Base-by-base conservation (phyloP, 2,329 filamentous ascomycete genomes). In the Reticulascus tulasneorum region DNA sequence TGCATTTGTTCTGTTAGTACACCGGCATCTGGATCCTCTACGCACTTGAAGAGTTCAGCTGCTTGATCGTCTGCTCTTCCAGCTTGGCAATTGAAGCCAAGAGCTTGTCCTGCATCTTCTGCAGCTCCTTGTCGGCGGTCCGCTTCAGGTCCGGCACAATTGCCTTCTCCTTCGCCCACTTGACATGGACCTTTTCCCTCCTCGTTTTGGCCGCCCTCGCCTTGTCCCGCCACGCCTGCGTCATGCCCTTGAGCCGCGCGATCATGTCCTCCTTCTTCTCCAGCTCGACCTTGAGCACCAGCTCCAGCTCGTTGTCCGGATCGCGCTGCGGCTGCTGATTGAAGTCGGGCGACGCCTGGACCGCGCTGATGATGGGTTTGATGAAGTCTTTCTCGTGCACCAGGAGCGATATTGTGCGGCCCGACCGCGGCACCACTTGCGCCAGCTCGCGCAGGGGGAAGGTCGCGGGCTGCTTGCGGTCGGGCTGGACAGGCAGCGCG, bases 321-420 rank as follows among this genome's bases (percentile, higher is more conserved):
- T 66, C 66, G 15, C 63, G 63, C 66, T 79, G 76, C 29, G 75
- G 74, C 65, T 77, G 74, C 66, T 78, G 74, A 63, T 78, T 78
- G 58, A 73, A 77, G 47, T 73, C 65, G n/a, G 55, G 50, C 49
- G 63, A 69, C 20, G 56, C 49, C 58, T 77, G 73, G 33, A 78
- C 62, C 21, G 74, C 74, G 50, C 63, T 68, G 65, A 75, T 69
- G 59, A 78, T 69, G 47, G 71, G 64, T 62, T 73, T 73, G 47
- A 77, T 56, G 50, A 67, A 71, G 7, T 46, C 54, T 33, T 55
- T 55, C 35, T 67, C 63, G 51, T 66, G 58, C 37, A 65, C 58
- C 29, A 68, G 58, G 9, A 68, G 60, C 7, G 61, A 63, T 24
- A 68, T 56, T 20, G 58, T 56, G 35, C 64, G 59, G 6, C 63